Conservation (phyloP, 2,329 filamentous ascomycete genomes). For the Cladosporium sp. region DNA sequence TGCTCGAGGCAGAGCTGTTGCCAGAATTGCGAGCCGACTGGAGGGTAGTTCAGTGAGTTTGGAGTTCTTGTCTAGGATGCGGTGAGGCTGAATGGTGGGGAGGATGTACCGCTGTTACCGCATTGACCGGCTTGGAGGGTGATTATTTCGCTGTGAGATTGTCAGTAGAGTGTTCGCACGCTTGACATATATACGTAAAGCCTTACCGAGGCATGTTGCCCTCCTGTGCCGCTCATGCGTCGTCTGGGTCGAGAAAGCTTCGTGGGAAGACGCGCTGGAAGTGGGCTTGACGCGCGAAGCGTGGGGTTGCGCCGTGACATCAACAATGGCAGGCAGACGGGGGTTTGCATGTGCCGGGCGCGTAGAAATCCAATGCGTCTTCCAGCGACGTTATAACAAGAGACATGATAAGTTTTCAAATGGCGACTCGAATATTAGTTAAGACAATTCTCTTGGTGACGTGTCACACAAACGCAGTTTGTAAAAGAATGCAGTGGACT, state of each 20-base stretch:
- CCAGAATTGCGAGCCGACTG: slow-evolving; percentile 97
- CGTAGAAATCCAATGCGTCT: no score
- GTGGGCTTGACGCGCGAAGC: neutral
- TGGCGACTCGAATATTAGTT: no score
- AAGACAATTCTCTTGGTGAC: no score
- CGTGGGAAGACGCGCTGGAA: slow-evolving; percentile 3
- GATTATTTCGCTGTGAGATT: slow-evolving; percentile 77
- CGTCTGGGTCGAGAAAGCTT: neutral
- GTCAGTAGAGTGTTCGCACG: slow-evolving; percentile 11
- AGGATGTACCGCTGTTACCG: slow-evolving; percentile 89
- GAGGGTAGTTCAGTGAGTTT: slow-evolving; percentile 11
- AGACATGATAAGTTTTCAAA: no score
- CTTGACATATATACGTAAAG: neutral
- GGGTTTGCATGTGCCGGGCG: no score
- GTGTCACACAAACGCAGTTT: no score
- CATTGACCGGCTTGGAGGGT: slow-evolving; percentile 98
- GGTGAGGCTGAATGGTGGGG: slow-evolving; percentile 8
- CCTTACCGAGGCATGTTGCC: slow-evolving; percentile 14
- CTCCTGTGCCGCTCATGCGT: slow-evolving; percentile 8
- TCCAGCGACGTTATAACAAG: no score
- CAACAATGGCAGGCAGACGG: neutral
- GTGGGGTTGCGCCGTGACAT: neutral
- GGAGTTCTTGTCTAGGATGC: slow-evolving; percentile 11
- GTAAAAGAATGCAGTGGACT: no score
- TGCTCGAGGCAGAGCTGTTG: slow-evolving; percentile 97